phyloP scores from a whole-genome alignment of 1,284 basidiomycete species.

The Cystobasidiaceae sp. region DNA sequence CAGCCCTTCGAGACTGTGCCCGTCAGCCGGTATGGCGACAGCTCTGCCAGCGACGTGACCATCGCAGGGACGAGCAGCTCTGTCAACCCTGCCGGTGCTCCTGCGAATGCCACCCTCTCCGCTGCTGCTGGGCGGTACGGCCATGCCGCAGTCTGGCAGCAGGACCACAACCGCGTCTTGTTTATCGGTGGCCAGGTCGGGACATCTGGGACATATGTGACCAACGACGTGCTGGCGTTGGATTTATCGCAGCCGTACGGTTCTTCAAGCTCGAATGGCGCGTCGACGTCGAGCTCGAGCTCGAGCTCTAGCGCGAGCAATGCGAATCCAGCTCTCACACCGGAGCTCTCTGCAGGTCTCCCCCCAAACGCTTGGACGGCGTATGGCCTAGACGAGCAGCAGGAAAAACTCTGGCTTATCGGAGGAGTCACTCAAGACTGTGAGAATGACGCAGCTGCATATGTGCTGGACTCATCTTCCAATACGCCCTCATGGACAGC shows the following conservation, averaged over 20 bases:
- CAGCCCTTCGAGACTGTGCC: constrained; percentile 13
- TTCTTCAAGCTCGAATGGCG: constrained; percentile 8
- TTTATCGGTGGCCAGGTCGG: constrained; percentile 44
- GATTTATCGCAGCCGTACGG: constrained; percentile 36
- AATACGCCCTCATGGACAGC: constrained; percentile 1
- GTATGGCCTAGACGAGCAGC: constrained; percentile 23
- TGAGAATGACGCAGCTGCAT: constrained; percentile 34
- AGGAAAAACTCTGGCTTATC: constrained; percentile 39
- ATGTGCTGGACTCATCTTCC: constrained; percentile 23
- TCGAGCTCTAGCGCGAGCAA: too few species aligned
- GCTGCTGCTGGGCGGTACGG: constrained; percentile 40
- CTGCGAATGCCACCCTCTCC: not conserved
- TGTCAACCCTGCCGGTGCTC: not conserved
- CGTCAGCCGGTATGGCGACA: not conserved
- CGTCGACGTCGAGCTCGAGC: constrained; percentile 15
- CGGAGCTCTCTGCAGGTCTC: constrained; percentile 32
- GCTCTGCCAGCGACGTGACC: not conserved
- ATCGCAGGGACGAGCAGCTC: not conserved
- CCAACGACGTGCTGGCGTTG: constrained; percentile 41
- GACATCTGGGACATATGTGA: constrained; percentile 32
- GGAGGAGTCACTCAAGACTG: constrained; percentile 43
- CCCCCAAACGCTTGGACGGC: constrained; percentile 40
- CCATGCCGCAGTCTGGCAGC: constrained; percentile 41
- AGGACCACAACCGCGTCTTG: constrained; percentile 33
- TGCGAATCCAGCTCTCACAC: constrained; percentile 32